Conservation (phyloP, 164 flowering plant genomes). For the Platanus orientalis region DNA sequence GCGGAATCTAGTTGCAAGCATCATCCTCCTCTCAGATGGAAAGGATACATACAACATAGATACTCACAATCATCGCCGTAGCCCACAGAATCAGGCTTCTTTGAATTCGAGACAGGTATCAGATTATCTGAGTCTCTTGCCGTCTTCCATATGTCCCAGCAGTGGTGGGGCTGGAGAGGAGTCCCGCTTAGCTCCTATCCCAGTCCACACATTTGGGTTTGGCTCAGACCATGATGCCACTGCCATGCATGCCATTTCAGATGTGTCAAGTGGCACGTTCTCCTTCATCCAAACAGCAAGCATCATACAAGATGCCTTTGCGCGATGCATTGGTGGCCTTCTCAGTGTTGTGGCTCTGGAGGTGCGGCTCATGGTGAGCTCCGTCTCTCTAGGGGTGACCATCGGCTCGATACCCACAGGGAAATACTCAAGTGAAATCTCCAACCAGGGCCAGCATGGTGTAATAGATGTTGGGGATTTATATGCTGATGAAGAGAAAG, state of each 20-base stretch:
- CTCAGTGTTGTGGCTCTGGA: conserved; percentile 45
- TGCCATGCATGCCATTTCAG: conserved; percentile 25
- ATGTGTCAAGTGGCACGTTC: conserved; percentile 35
- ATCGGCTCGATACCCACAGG: conserved; percentile 26
- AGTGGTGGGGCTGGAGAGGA: conserved; percentile 1
- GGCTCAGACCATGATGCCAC: conserved; percentile 32
- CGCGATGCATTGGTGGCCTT: conserved; percentile 48
- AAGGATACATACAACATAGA: conserved; percentile 22
- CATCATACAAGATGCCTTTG: conserved; percentile 44
- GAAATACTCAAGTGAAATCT: conserved; percentile 19
- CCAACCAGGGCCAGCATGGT: conserved; percentile 17
- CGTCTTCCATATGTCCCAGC: conserved; percentile 9
- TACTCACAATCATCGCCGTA: neutral
- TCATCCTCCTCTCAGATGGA: conserved; percentile 44
- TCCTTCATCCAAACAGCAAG: conserved; percentile 31
- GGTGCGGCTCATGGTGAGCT: conserved; percentile 15
- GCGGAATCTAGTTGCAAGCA: conserved; percentile 33
- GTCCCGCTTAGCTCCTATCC: neutral
- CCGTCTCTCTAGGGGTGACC: conserved; percentile 20
- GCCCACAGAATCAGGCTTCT: neutral
- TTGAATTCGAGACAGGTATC: neutral
- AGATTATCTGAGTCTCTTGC: conserved; percentile 17
- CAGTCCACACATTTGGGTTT: conserved; percentile 37
- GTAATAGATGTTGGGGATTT: conserved; percentile 24
- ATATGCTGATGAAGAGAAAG: conserved; percentile 37